Evolutionary conservation across 345 rosid species (phyloP).

Genomic region (Kandelia obovata): DNA sequence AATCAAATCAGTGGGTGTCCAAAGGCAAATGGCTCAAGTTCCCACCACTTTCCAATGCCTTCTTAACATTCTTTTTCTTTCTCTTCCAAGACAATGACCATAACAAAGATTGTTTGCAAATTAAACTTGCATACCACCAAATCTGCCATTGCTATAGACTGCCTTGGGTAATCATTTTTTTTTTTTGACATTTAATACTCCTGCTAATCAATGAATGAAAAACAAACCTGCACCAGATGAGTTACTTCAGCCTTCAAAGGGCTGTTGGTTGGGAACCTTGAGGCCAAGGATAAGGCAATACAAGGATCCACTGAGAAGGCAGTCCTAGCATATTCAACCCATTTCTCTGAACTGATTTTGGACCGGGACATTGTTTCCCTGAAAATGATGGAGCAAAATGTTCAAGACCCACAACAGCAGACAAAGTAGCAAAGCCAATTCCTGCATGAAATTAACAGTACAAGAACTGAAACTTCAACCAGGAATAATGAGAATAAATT

Average conservation of each 20-base stretch:
- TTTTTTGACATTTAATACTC: neutral
- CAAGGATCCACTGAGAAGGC: constrained; percentile 92
- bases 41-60: neutral
- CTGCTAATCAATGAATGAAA: constrained; percentile 5
- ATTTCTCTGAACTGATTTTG: constrained; percentile 74
- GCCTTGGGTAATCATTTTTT: neutral
- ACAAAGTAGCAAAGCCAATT: constrained; percentile 3
- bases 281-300: constrained; percentile 72
- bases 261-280: constrained; percentile 76
- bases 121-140: neutral
- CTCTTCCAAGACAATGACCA: neutral
- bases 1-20: neutral
- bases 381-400: constrained; percentile 24
- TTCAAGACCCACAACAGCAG: constrained; percentile 10
- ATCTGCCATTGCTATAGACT: too few species aligned
- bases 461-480: constrained; percentile 6
- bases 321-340: constrained; percentile 80
- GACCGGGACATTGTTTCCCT: constrained; percentile 65
- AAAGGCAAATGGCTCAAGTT: too few species aligned
- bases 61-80: neutral
- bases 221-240: constrained; percentile 80
- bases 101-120: neutral
- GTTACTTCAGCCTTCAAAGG: constrained; percentile 75
- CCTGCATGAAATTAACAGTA: neutral
- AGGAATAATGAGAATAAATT: neutral